Evolutionary conservation across 257 asterid genomes (phyloP).

Genomic region (Capsicum chinense): DNA sequence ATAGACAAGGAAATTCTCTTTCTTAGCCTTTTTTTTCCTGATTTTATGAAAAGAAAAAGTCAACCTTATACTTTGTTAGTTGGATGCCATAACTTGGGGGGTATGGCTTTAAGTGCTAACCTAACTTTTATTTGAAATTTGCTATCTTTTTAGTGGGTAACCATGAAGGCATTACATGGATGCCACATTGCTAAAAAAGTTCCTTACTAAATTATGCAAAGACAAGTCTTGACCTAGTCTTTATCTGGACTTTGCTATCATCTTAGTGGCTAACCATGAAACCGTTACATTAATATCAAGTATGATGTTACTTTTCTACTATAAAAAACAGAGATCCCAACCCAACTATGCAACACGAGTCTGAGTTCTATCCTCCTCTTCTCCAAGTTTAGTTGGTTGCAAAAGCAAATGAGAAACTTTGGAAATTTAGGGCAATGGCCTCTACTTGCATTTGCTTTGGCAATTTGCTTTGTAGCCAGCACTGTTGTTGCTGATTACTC

Average conservation of each 20-base stretch:
- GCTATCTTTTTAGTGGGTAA: neutral
- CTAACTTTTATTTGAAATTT: neutral
- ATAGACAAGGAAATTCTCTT: neutral
- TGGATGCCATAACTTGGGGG: neutral
- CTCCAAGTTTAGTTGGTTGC: neutral
- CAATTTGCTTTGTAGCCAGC: conserved; percentile 13
- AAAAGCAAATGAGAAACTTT: neutral
- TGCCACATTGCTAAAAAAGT: neutral
- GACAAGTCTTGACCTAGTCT: neutral
- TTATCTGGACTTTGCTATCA: neutral
- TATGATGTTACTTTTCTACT: neutral
- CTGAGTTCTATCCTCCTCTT: neutral
- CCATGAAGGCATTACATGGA: conserved; percentile 9
- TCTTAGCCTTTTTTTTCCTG: neutral
- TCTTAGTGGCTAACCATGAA: conserved; percentile 3
- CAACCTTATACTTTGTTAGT: neutral
- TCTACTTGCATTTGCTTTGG: neutral
- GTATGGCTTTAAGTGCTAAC: neutral
- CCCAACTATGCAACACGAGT: conserved; percentile 10
- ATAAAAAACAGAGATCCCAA: conserved; percentile 5
- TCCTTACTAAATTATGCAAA: neutral
- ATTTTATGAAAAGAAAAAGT: neutral
- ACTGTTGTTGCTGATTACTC: conserved; percentile 29
- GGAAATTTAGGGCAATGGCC: neutral
- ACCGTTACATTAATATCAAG: neutral